Evolutionary conservation across 2,329 filamentous ascomycete species (phyloP), one percentile per base, ranked within the genome.

Genomic region (Xylaria sp.): DNA sequence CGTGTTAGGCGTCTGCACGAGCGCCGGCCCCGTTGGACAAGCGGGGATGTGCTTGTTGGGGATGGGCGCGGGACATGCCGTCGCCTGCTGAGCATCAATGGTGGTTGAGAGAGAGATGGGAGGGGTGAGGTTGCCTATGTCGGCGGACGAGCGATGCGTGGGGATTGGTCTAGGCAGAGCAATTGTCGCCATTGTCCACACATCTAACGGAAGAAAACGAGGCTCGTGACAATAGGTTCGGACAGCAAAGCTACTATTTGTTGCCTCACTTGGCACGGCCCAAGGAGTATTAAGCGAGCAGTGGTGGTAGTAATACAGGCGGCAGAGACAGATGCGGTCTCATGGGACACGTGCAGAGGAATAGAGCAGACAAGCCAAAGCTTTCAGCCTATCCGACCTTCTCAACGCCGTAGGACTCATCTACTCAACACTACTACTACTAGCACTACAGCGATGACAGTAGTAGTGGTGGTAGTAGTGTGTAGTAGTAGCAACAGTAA

Each of bases 31-130:
- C 1, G 94, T 89, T n/a, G 94, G 92, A 81, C 94, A 97, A 74
- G 91, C 84, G n/a, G 94, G 94, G 28, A 97, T 85, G 81, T 97
- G 94, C 81, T 96, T 97, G 82, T 97, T 97, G 10, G 94, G 93
- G 28, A 96, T 85, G 7, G 92, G 77, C 1, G 70, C 64, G 34
- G 77, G 76, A 52, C 77, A 77, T 34, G 76, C 75, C n/a, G 78
- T 52, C 37, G 60, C 69, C 60, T 80, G 80, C 65, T 75, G 76
- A 55, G 74, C 69, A 56, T 78, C 78, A 70, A 81, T 78, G 46
- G 79, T 77, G 37, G 79, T 79, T 18, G 84, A 81, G 69, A 85
- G 80, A 34, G 82, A 79, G 67, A 82, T 81, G 39, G 83, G 81
- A 51, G 82, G 80, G 10, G 82, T 78, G 69, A 83, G 76, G 65